Percentiles rank a stretch among this genome's conserved stretches.
Evolutionary conservation across 2,329 filamentous ascomycete species (phyloP).

Genomic region (Trichoderma sp.): DNA sequence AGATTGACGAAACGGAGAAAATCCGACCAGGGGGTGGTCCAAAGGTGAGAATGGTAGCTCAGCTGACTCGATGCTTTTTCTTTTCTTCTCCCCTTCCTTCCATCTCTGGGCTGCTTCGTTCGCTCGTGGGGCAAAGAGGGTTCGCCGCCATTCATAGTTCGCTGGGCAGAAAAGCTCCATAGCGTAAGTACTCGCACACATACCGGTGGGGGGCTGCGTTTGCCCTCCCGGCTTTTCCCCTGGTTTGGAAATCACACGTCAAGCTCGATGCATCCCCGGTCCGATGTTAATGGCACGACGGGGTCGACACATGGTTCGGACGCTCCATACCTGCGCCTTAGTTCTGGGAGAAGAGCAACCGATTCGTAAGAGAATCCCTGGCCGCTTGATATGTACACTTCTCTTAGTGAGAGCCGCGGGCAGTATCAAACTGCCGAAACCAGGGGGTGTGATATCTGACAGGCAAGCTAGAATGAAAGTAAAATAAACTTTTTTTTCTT

Average conservation of each 20-base stretch:
- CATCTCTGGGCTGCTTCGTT: not conserved
- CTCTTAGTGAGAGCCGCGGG: not conserved
- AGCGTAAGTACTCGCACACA: not conserved
- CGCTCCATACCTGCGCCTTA: not conserved
- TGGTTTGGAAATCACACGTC: not conserved
- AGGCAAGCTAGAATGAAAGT: not conserved
- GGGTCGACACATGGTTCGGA: not conserved
- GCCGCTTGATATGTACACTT: not conserved
- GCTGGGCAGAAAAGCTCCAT: not conserved
- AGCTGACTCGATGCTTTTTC: not conserved
- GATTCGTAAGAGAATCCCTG: not conserved
- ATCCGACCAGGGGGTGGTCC: not conserved
- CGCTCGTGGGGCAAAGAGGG: not conserved
- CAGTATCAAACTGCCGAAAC: not conserved
- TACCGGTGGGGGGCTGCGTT: slow-evolving; percentile 11
- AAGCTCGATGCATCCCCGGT: not conserved
- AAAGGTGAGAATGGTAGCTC: not conserved
- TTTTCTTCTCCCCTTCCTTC: not conserved
- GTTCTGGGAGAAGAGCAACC: not conserved
- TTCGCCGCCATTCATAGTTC: not conserved
- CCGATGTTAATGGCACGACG: not conserved
- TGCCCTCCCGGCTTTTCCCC: not conserved
- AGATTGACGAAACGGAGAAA: not conserved
- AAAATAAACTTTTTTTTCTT: not conserved
- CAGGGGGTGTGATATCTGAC: not conserved